Base-by-base conservation (phyloP, 2,329 filamentous ascomycete species). In the Emmonsiellopsis sp. region DNA sequence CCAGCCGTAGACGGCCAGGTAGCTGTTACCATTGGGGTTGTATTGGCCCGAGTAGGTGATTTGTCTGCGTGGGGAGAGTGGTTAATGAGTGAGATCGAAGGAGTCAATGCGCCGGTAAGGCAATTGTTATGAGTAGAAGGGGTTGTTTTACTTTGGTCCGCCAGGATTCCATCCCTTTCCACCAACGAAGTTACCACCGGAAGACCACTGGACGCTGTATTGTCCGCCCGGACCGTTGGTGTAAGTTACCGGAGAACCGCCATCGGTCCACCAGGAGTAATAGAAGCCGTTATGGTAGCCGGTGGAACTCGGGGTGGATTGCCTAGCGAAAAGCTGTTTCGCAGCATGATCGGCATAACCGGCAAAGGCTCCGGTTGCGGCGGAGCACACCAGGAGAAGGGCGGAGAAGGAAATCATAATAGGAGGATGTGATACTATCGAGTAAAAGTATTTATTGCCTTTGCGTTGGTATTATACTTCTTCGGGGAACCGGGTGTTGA, bases 261-360 rank as follows among this genome's bases (percentile, higher is more conserved):
- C 75, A 55, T 83, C 79, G 53, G 75, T 80, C 78, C 78, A 84
- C 71, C 74, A 82, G 7, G 77, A 80, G 67, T 79, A 83, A 71
- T 77, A 83, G 70, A 74, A 83, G 52, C 79, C 79, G 60, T 80
- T 76, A 68, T 77, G 70, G 6, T 71, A 77, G 48, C 79, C 80
- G 2, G 74, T 77, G 11, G 68, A 65, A 57, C 71, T 77, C 51
- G 71, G 63, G 32, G 77, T 77, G 21, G 21, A 27, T 27, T 27
- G 21, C 34, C 71, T 27, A 27, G 21, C 21, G 21, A 27, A 27
- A 27, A 27, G 21, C 21, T 27, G 21, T 27, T 27, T 27, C 5
- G 21, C 21, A 27, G 21, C 21, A 27, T 27, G 21, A 27, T 27
- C 5, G 21, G 21, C 21, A 27, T 27, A 27, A 5, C 21, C 21